Base-by-base conservation (phyloP, 2,329 filamentous ascomycete species). In the Alternaria gansuensis region DNA sequence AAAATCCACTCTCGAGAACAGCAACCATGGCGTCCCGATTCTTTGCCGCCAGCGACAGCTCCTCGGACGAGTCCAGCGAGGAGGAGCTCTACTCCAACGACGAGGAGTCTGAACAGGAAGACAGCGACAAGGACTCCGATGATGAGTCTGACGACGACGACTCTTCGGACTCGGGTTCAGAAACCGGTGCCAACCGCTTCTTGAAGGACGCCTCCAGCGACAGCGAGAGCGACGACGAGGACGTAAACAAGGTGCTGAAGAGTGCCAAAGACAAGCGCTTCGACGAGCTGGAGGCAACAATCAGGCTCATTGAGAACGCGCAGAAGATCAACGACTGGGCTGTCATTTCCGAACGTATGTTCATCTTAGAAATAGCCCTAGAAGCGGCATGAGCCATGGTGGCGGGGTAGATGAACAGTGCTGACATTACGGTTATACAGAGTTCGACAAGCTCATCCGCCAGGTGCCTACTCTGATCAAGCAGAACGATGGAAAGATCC, bases 261-360 rank as follows among this genome's bases (percentile, higher is more conserved):
- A 97, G 93, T 80, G 93, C 94, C 74, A 98, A 98, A 82, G 93
- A 98, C 84, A 99, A 99, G 87, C 88, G 95, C 63, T 85, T 92
- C 68, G 94, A 97, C 75, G 96, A 98, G 80, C 85, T 99, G 61
- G 94, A 99, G 79, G 86, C 87, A 60, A 96, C 89, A 41, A 91
- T 98, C 74, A 90, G 90, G 79, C 82, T 90, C 75, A 98, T 99
- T 75, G 93, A 98, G 78, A 99, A 99, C 82, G 93, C 92, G 63
- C 86, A 95, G 80, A 98, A 96, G 85, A 99, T 98, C 76, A 93
- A 91, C 75, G 95, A 99, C 82, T 99, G 95, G 95, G 91, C 90
- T 68, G 89, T 94, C 64, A 96, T 98, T 69, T 91, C 92, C 63
- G 86, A 87, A 75, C 93, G 93, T 96, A 86, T 73, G 89, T 80